Conservation (phyloP, 2,329 filamentous ascomycete species). For the Calcarisporium arbuscula region DNA sequence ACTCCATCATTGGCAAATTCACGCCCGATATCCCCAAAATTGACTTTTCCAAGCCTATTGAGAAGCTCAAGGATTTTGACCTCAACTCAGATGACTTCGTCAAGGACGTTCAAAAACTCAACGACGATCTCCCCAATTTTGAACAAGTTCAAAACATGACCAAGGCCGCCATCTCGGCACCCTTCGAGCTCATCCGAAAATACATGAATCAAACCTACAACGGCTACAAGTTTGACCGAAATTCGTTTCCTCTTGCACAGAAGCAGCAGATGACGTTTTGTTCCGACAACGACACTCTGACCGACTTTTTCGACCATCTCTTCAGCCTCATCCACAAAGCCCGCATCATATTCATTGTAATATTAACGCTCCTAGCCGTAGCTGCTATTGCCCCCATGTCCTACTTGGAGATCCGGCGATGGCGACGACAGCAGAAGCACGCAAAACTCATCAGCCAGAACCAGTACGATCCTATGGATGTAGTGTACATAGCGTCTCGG, state of each 20-base stretch:
- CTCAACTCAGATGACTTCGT: conserved; percentile 63
- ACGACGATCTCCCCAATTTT: conserved; percentile 76
- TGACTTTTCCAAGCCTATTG: conserved; percentile 59
- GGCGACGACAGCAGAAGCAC: conserved; percentile 64
- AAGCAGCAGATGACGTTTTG: conserved; percentile 85
- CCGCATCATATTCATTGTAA: conserved; percentile 68
- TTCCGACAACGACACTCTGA: conserved; percentile 74
- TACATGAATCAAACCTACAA: conserved; percentile 66
- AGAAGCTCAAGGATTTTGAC: conserved; percentile 62
- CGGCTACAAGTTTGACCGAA: conserved; percentile 70
- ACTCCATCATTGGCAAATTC: conserved; percentile 44
- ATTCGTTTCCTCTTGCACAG: conserved; percentile 72
- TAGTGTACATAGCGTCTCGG: conserved; percentile 79
- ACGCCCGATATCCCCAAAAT: conserved; percentile 42
- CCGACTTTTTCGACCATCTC: conserved; percentile 74
- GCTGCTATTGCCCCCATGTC: conserved; percentile 73
- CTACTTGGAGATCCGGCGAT: conserved; percentile 72
- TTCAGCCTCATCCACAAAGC: conserved; percentile 60
- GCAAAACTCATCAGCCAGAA: conserved; percentile 59
- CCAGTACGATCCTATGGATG: conserved; percentile 74
- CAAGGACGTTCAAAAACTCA: conserved; percentile 63
- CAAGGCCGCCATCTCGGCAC: conserved; percentile 63
- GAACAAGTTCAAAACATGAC: conserved; percentile 78
- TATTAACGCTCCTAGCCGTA: conserved; percentile 65
- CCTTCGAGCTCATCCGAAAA: conserved; percentile 73